phyloP scores from a whole-genome alignment of 352 stramenopile species.

The Blastocystis sp. region DNA sequence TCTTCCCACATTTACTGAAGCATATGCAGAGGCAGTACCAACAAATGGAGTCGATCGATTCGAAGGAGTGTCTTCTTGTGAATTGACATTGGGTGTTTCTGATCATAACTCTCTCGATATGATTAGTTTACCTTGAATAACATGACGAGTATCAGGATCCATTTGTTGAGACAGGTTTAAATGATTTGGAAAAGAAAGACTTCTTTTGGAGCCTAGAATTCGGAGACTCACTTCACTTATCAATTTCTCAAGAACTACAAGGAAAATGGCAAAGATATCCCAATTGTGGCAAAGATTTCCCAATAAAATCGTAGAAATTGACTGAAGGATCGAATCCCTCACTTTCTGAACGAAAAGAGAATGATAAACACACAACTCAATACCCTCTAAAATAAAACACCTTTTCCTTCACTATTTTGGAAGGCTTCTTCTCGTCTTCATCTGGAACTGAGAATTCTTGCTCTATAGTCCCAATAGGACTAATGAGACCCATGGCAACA shows the following conservation, averaged over 20 bases:
- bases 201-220: neutral
- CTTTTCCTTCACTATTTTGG: neutral
- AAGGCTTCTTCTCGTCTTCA: neutral
- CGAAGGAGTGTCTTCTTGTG: conserved; percentile 31
- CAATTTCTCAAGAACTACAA: neutral
- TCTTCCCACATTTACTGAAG: neutral
- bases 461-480: conserved; percentile 17
- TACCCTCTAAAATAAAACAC: conserved; percentile 68
- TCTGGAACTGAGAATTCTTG: neutral
- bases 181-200: neutral
- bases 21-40: neutral
- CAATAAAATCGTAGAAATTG: too few species aligned
- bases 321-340: too few species aligned
- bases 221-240: neutral
- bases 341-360: too few species aligned
- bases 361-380: neutral
- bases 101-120: neutral
- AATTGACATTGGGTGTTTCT: conserved; percentile 65
- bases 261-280: too few species aligned
- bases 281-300: too few species aligned
- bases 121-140: neutral
- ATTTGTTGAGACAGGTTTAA: neutral
- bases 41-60: neutral
- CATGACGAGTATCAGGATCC: conserved; percentile 19
- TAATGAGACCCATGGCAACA: conserved; percentile 25